Percentiles rank a stretch among this genome's conserved stretches.
Evolutionary conservation across 352 stramenopile species (phyloP).

Genomic region (Globisporangium spiculum): DNA sequence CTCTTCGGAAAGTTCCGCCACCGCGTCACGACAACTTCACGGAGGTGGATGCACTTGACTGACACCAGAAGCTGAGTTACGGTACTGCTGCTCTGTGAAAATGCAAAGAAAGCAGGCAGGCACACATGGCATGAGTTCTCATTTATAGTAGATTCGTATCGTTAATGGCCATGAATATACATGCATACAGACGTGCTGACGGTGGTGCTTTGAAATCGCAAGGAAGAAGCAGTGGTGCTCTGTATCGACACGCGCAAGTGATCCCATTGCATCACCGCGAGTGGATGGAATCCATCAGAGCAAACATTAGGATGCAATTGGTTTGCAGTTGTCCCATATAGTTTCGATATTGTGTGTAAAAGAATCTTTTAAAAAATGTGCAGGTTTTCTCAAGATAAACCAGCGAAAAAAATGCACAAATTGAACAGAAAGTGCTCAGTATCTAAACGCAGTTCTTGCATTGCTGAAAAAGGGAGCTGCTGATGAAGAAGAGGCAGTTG

Average conservation of each 20-base stretch:
- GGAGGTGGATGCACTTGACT: constrained; percentile 5
- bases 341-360: neutral
- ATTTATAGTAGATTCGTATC: neutral
- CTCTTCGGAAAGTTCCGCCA: neutral
- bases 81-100: neutral
- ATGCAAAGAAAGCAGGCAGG: neutral
- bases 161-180: neutral
- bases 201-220: neutral
- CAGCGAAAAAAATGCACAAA: neutral
- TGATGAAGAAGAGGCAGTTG: neutral
- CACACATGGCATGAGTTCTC: neutral
- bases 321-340: neutral
- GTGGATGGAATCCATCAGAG: neutral
- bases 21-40: neutral
- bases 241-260: neutral
- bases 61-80: neutral
- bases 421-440: neutral
- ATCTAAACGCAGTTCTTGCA: neutral
- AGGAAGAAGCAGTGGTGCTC: neutral
- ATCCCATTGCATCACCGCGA: neutral
- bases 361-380: neutral
- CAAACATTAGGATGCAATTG: neutral
- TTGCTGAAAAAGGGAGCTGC: neutral
- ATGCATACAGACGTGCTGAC: neutral
- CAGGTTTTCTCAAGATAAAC: neutral